phyloP scores from a whole-genome alignment of 23 red algal species.

The Pyropia yezoensis region DNA sequence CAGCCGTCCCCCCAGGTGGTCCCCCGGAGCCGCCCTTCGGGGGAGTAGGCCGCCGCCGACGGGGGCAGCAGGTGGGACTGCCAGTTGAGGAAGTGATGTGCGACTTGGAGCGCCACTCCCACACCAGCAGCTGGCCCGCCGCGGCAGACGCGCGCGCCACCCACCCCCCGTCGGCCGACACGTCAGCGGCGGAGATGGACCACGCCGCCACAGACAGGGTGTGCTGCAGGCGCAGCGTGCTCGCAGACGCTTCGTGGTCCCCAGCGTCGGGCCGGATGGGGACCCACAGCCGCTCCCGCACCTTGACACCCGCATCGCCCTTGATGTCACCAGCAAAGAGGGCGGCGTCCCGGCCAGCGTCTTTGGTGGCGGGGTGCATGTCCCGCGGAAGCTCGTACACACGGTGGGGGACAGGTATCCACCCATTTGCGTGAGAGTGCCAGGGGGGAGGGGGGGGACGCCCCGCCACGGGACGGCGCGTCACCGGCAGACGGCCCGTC shows the following conservation, averaged over 20 bases:
- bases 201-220: conserved; percentile 47
- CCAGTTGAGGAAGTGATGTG: conserved; percentile 96
- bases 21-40: conserved; percentile 65
- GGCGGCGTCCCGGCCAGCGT: conserved; percentile 43
- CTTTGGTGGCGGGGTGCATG: conserved; percentile 34
- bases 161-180: conserved; percentile 81
- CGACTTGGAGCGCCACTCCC: conserved; percentile 93
- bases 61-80: conserved; percentile 69
- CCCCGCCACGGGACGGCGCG: neutral
- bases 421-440: neutral
- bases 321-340: conserved; percentile 22
- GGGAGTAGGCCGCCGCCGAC: conserved; percentile 62
- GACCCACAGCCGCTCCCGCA: neutral
- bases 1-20: conserved; percentile 73
- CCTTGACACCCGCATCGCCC: neutral
- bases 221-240: conserved; percentile 25
- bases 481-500: neutral
- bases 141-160: conserved; percentile 53
- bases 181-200: conserved; percentile 23
- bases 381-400: conserved; percentile 60
- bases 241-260: neutral
- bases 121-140: conserved; percentile 64
- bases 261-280: neutral
- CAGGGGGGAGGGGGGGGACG: too few relatives aligned
- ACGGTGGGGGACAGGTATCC: too few relatives aligned